Base-by-base conservation (phyloP, 2,329 filamentous ascomycete genomes). In the Ophiostoma ips region DNA sequence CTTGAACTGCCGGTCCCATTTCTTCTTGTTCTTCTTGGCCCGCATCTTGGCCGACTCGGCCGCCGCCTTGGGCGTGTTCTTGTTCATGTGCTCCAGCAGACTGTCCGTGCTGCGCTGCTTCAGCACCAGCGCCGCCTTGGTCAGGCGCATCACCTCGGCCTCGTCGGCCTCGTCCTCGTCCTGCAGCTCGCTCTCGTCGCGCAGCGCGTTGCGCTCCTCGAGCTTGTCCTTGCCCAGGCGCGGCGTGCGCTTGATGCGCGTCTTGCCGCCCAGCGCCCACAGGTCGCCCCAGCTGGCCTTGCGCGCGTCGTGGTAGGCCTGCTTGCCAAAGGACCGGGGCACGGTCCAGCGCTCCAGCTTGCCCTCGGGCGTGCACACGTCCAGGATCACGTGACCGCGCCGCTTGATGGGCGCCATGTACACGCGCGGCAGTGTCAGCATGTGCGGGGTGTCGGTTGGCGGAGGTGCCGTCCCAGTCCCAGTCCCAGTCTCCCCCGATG, bases 231-330 rank as follows among this genome's bases (percentile, higher is more conserved):
- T 48, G 48, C 84, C 84, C 3, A 84, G 65, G 8, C 80, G 76
- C 40, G 84, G 67, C 13, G 68, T 71, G 44, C 85, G 71, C 2
- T 66, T 61, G 4, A 84, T 75, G 12, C 87, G 75, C 0, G 87
- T 94, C 72, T 96, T 96, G 19, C 89, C 90, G 0, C 92, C 92
- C 0, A 96, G 71, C 1, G 90, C 88, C 92, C 92, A 98, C 10
- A 96, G 71, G 63, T 96, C 92, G 36, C 92, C 92, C 92, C 90
- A 96, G 49, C 69, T 70, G 0, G 83, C 77, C 68, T 98, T 98
- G 54, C 92, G 80, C 34, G 92, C 92, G 62, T 96, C 92, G 58
- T 85, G 87, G 68, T 90, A 96, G 1, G 88, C 88, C 59, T 84
- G 79, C 58, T 77, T 81, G 63, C 82, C 83, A 66, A 83, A 92